A percentile compares a stretch with the other conserved stretches of the same genome.
Evolutionary conservation across 2,329 filamentous ascomycete species (phyloP).

Genomic region (Diaporthe destruens): DNA sequence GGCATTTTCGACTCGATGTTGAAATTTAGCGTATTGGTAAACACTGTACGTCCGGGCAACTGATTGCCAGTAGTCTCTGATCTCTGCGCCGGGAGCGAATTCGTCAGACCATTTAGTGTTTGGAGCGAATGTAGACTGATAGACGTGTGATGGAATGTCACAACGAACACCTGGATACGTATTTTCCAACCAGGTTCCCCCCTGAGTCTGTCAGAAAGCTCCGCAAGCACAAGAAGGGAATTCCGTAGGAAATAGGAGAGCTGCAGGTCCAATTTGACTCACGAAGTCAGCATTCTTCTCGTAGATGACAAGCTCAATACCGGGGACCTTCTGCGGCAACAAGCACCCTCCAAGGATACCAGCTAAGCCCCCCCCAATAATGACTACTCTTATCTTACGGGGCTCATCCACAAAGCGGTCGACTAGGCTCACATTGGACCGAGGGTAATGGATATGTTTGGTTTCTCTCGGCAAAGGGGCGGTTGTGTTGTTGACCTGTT

Average conservation of each 20-base stretch:
- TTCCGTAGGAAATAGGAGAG: not conserved
- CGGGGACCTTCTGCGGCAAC: slow-evolving; percentile 76
- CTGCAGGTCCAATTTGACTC: slow-evolving; percentile 47
- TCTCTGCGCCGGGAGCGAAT: slow-evolving; percentile 76
- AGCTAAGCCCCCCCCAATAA: slow-evolving; percentile 74
- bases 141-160: slow-evolving; percentile 77
- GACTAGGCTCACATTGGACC: slow-evolving; percentile 48
- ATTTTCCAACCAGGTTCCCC: slow-evolving; percentile 68
- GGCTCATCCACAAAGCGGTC: slow-evolving; percentile 61
- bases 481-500: not conserved
- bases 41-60: slow-evolving; percentile 74
- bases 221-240: not conserved
- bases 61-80: slow-evolving; percentile 74
- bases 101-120: slow-evolving; percentile 78
- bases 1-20: slow-evolving; percentile 66
- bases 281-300: slow-evolving; percentile 78
- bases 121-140: slow-evolving; percentile 76
- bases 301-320: slow-evolving; percentile 73
- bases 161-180: slow-evolving; percentile 74
- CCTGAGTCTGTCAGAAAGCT: slow-evolving; percentile 49
- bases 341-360: slow-evolving; percentile 75
- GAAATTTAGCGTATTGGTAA: slow-evolving; percentile 68
- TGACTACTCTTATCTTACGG: slow-evolving; percentile 64
- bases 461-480: not conserved
- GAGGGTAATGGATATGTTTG: slow-evolving; percentile 38